These are phyloP conservation scores for Mycena kentingensis DNA, from an alignment of 768 basidiomycete genomes.

Conservation along the genomic window DNA sequence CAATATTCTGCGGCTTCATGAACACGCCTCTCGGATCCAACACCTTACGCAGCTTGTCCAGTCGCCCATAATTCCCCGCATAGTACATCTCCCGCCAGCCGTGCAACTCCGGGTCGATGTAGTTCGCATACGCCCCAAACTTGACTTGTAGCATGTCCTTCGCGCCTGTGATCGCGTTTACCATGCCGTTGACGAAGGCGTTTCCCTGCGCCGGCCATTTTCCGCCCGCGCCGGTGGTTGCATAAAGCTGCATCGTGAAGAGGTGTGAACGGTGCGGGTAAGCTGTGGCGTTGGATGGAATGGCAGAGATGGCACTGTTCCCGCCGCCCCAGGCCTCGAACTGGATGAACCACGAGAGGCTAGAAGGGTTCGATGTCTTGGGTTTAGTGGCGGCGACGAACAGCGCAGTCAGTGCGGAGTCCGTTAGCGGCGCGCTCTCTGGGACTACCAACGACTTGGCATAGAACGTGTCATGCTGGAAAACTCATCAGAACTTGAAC, in stretches of 20 bases:
- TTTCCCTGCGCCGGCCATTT: slow-evolving; percentile 2
- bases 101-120: slow-evolving; percentile 24
- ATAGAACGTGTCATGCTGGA: slow-evolving; percentile 15
- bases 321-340: slow-evolving; percentile 19
- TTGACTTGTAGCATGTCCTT: neutral
- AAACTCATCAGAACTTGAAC: neutral
- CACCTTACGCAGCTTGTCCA: slow-evolving; percentile 14
- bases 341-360: slow-evolving; percentile 18
- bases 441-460: slow-evolving; percentile 19
- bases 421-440: slow-evolving; percentile 5
- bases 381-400: slow-evolving; percentile 21
- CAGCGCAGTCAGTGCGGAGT: slow-evolving; percentile 14
- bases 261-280: slow-evolving; percentile 15
- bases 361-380: neutral
- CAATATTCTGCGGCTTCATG: slow-evolving; percentile 13
- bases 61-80: slow-evolving; percentile 12
- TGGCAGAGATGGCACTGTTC: slow-evolving; percentile 14
- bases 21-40: slow-evolving; percentile 25
- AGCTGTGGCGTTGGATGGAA: slow-evolving; percentile 5
- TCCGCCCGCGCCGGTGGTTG: neutral
- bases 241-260: slow-evolving; percentile 18
- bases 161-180: slow-evolving; percentile 1
- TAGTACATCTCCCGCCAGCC: slow-evolving; percentile 28
- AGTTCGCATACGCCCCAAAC: slow-evolving; percentile 27
- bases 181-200: slow-evolving; percentile 8